phyloP scores from a whole-genome alignment of 441 rosid species.

The Adansonia gregorii region DNA sequence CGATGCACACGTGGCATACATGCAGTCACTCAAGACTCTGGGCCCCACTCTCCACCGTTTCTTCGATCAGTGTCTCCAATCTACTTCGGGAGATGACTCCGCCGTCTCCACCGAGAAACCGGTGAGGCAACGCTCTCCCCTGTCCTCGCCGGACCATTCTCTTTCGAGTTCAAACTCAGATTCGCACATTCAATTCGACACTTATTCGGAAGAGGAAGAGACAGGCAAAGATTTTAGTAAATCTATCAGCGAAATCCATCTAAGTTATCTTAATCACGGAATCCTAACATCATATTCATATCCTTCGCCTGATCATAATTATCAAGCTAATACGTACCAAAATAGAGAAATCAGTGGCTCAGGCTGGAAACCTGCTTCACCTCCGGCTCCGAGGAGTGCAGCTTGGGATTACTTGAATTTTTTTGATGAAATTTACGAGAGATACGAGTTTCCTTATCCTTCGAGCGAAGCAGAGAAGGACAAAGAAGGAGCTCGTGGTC shows the following conservation, averaged over 20 bases:
- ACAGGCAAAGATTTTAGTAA: constrained; percentile 6
- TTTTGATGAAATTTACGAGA: constrained; percentile 51
- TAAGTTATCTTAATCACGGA: constrained; percentile 27
- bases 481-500: constrained; percentile 27
- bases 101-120: constrained; percentile 13
- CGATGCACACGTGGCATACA: constrained; percentile 65
- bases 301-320: constrained; percentile 26
- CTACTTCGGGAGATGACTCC: constrained; percentile 28
- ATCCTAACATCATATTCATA: constrained; percentile 33
- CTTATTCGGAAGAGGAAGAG: constrained; percentile 45
- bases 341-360: constrained; percentile 21
- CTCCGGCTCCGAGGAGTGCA: constrained; percentile 45
- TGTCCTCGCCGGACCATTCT: constrained; percentile 35
- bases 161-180: constrained; percentile 44
- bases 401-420: constrained; percentile 66
- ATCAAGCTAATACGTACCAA: constrained; percentile 19
- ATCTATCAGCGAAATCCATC: constrained; percentile 21
- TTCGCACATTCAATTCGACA: constrained; percentile 49
- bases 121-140: constrained; percentile 29
- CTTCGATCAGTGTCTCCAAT: constrained; percentile 36
- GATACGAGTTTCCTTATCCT: constrained; percentile 37
- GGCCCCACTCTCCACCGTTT: constrained; percentile 56
- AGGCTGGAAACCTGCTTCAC: constrained; percentile 44
- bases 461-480: constrained; percentile 30
- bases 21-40: constrained; percentile 50